Conservation (phyloP, 1,139 yeast species). For the Spathaspora sp. region DNA sequence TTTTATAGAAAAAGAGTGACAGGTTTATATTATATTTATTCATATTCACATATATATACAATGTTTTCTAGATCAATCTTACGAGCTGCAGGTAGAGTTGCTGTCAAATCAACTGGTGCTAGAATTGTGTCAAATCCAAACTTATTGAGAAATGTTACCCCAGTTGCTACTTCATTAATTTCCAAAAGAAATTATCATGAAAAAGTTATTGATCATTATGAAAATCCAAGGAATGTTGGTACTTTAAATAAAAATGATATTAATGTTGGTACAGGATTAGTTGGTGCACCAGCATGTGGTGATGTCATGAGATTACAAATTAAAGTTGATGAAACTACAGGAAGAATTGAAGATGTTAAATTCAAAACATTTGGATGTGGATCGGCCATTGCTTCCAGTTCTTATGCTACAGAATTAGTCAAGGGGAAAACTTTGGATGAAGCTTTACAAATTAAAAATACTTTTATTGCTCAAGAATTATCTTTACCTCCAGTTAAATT, state of each 20-base stretch:
- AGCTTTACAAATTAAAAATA: slow-evolving; percentile 86
- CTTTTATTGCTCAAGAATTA: slow-evolving; percentile 89
- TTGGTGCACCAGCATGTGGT: slow-evolving; percentile 99
- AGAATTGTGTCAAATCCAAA: slow-evolving; percentile 4
- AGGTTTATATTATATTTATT: neutral
- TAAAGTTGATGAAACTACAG: slow-evolving; percentile 86
- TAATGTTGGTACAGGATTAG: slow-evolving; percentile 95
- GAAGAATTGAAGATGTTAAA: slow-evolving; percentile 90
- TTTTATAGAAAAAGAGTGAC: neutral
- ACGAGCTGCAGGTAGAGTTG: slow-evolving; percentile 13
- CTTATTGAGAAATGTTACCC: neutral
- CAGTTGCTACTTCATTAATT: slow-evolving; percentile 1
- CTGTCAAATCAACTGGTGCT: neutral
- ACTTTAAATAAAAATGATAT: slow-evolving; percentile 73
- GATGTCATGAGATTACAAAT: slow-evolving; percentile 98
- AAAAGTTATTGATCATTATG: slow-evolving; percentile 86
- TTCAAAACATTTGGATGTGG: slow-evolving; percentile 99
- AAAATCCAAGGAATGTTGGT: slow-evolving; percentile 96
- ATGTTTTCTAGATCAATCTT: slow-evolving; percentile 28
- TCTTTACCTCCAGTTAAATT: slow-evolving; percentile 95
- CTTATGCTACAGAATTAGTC: slow-evolving; percentile 92
- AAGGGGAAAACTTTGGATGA: slow-evolving; percentile 95
- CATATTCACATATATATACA: neutral
- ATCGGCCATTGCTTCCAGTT: slow-evolving; percentile 93
- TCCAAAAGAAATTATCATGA: slow-evolving; percentile 56